Base-by-base conservation (phyloP, 192 early-diverging fungal genomes). In the Martensiomyces pterosporus region DNA sequence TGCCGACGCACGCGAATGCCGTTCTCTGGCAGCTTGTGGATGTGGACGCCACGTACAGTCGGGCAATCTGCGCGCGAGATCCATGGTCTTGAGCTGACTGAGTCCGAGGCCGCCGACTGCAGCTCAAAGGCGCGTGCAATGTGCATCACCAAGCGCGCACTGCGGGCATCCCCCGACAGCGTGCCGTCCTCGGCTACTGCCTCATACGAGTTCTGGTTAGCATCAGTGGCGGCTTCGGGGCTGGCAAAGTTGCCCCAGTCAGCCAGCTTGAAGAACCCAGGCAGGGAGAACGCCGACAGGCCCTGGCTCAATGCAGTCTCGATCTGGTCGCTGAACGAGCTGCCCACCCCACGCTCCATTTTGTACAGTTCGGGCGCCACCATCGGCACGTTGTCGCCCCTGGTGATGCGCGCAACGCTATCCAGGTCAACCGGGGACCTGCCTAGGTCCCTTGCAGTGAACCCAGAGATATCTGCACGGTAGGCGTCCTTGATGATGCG, bases 301-400 rank as follows among this genome's bases (percentile, higher is more conserved):
- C 69, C 69, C 39, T 73, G 69, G 47, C 69, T 57, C 19, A 73
- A 54, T 6, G 69, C 69, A 24, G 50, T 36, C 43, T 73, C 69
- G 24, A 65, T 59, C 54, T 73, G 69, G 2, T 54, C 43, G 41
- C 69, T 45, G 22, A 57, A 49, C 15, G 13, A 35, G 17, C n/a
- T 16, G 2, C 41, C 36, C 15, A 45, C 27, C 4, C 44, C 25
- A 1, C 19, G 29, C 3, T 15, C 9, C 6, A 1, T 14, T 19
- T 34, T 35, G 37, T 46, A 48, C 24, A 73, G 43, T 24, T 65
- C 69, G 16, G 61, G 47, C 10, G 69, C 69, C 12, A 55, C 35
- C 69, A 73, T 73, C 13, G 69, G 69, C 27, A 27, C 34, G 27
- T 65, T 65, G 42, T 73, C 69, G 22, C 47, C 58, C 7, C 43